These are phyloP conservation scores for Podila verticillata DNA, from an alignment of 192 early-diverging fungal genomes.

Conservation along the genomic window DNA sequence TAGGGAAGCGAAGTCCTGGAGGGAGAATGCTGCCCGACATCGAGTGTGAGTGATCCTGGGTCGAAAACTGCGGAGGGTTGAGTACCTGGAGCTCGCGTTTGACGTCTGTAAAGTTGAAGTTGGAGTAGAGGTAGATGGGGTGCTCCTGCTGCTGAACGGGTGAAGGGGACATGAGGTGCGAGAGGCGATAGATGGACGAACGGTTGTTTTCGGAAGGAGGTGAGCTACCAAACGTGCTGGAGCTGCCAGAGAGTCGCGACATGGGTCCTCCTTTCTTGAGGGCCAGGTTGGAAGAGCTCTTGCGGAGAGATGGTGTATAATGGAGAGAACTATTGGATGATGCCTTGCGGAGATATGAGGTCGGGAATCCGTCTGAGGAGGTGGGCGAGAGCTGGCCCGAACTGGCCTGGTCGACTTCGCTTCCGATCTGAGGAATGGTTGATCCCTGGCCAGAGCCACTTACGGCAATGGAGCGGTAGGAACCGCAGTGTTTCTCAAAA, in stretches of 20 bases:
- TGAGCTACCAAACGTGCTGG: slow-evolving; percentile 7
- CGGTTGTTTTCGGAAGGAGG: slow-evolving; percentile 18
- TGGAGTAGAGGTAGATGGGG: slow-evolving; percentile 74
- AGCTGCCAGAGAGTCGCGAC: slow-evolving; percentile 30
- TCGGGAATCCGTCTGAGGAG: slow-evolving; percentile 30
- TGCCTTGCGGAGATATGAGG: slow-evolving; percentile 33
- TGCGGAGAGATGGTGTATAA: slow-evolving; percentile 42
- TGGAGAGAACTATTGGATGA: slow-evolving; percentile 40
- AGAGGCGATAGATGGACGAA: slow-evolving; percentile 34
- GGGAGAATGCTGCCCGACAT: slow-evolving; percentile 72
- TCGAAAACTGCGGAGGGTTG: slow-evolving; percentile 61
- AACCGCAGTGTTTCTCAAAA: slow-evolving; percentile 74
- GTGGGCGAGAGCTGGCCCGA: slow-evolving; percentile 17
- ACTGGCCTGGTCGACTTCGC: slow-evolving; percentile 11
- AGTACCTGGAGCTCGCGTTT: slow-evolving; percentile 74
- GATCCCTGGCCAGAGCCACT: slow-evolving; percentile 53
- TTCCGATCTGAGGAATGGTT: slow-evolving; percentile 37
- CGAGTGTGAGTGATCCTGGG: slow-evolving; percentile 68
- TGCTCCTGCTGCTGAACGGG: slow-evolving; percentile 36
- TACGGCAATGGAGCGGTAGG: slow-evolving; percentile 78
- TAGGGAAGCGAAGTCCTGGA: slow-evolving; percentile 79
- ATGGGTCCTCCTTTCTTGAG: slow-evolving; percentile 25
- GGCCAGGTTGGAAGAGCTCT: slow-evolving; percentile 28
- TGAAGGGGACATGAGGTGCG: slow-evolving; percentile 15
- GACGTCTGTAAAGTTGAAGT: slow-evolving; percentile 79